These are phyloP conservation scores for Venturia aucupariae DNA, from an alignment of 2,329 filamentous ascomycete genomes.

Conservation along the genomic window DNA sequence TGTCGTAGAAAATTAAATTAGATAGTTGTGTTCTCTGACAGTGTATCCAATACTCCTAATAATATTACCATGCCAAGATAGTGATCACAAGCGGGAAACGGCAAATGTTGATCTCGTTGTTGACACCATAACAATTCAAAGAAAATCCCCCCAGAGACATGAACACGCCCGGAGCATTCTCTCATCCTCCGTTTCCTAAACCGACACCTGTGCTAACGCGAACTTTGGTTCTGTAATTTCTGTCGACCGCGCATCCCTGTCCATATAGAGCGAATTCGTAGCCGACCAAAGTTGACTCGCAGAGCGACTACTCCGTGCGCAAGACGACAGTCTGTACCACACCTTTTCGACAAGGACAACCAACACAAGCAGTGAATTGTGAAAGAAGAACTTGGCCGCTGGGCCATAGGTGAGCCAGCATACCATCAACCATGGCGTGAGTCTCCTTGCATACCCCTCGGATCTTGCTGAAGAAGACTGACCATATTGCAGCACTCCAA, in stretches of 20 bases:
- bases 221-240: slow-evolving; percentile 2
- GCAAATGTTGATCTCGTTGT: background rate
- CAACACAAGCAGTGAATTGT: background rate
- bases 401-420: slow-evolving; percentile 13
- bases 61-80: background rate
- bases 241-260: background rate
- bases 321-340: background rate
- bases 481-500: slow-evolving; percentile 28
- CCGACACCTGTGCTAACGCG: background rate
- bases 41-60: too few relatives aligned
- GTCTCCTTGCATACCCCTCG: slow-evolving; percentile 19
- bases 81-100: background rate
- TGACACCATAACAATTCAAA: background rate
- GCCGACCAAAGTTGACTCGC: background rate
- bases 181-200: background rate
- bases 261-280: background rate
- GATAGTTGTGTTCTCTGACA: too few relatives aligned
- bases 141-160: background rate
- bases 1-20: too few relatives aligned
- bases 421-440: slow-evolving; percentile 38
- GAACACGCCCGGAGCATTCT: background rate
- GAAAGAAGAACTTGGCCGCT: slow-evolving; percentile 7
- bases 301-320: background rate
- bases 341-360: background rate
- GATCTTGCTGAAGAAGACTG: slow-evolving; percentile 16